Percentiles rank a stretch among this genome's conserved stretches.
Evolutionary conservation across 129 eudicot genomes (phyloP).

Genomic region (Gnaphalium uliginosum): DNA sequence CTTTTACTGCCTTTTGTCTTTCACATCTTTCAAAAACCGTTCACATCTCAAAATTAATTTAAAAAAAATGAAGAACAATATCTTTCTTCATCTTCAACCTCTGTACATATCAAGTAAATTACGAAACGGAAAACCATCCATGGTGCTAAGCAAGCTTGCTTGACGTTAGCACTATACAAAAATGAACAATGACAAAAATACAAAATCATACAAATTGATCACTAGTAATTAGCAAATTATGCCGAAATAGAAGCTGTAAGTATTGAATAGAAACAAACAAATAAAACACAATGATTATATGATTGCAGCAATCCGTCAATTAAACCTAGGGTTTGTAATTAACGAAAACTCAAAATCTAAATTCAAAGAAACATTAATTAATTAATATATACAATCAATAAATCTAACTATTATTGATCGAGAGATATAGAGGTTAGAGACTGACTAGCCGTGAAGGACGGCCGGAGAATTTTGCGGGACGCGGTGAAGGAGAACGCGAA

Average conservation of each 20-base stretch:
- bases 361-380: neutral
- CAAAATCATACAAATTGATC: neutral
- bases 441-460: slow-evolving; percentile 60
- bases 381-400: slow-evolving; percentile 1
- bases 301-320: slow-evolving; percentile 14
- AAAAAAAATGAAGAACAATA: too few relatives aligned
- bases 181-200: neutral
- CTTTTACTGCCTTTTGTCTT: too few relatives aligned
- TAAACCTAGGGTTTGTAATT: neutral
- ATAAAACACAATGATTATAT: neutral
- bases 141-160: neutral
- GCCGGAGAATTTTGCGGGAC: slow-evolving; percentile 67
- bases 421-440: slow-evolving; percentile 46
- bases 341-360: slow-evolving; percentile 8
- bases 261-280: neutral
- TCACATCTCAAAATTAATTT: too few relatives aligned
- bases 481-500: slow-evolving; percentile 70
- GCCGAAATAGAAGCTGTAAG: neutral
- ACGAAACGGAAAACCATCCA: neutral
- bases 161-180: neutral
- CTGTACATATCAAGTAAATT: neutral
- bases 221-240: neutral
- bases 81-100: too few relatives aligned
- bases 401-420: neutral
- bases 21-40: too few relatives aligned